These are phyloP conservation scores for Polyporus tsugae DNA, from an alignment of 1,284 basidiomycete species.

Conservation along the genomic window DNA sequence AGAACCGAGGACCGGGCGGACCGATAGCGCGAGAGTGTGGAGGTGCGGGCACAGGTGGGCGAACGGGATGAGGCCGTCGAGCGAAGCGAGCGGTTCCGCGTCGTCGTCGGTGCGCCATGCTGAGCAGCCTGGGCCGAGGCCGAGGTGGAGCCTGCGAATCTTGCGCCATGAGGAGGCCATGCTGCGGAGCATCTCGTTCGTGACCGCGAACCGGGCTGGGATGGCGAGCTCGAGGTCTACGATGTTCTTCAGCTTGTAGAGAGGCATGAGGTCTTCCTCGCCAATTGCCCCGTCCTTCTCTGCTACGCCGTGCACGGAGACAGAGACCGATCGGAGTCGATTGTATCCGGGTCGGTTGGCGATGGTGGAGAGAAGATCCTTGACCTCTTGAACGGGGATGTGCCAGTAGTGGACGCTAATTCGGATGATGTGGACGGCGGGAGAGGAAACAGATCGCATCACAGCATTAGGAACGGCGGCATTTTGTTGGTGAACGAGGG, in stretches of 20 bases:
- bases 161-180: not conserved
- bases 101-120: not conserved
- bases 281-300: not conserved
- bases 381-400: not conserved
- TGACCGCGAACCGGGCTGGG: not conserved
- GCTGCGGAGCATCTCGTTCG: not conserved
- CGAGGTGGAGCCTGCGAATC: not conserved
- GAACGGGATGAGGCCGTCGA: conserved; percentile 5
- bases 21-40: not conserved
- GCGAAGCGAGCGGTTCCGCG: not conserved
- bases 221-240: not conserved
- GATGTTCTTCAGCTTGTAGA: not conserved
- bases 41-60: conserved; percentile 6
- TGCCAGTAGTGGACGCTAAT: not conserved
- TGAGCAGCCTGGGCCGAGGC: not conserved
- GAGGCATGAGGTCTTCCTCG: not conserved
- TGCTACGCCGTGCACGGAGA: not conserved
- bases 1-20: not conserved
- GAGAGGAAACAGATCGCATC: not conserved
- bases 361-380: not conserved
- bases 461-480: not conserved
- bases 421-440: not conserved
- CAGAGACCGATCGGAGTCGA: not conserved
- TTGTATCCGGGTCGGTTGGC: not conserved
- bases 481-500: not conserved